phyloP scores from a whole-genome alignment of 2,329 filamentous ascomycete species.

The Hymenoscyphus infarciens region DNA sequence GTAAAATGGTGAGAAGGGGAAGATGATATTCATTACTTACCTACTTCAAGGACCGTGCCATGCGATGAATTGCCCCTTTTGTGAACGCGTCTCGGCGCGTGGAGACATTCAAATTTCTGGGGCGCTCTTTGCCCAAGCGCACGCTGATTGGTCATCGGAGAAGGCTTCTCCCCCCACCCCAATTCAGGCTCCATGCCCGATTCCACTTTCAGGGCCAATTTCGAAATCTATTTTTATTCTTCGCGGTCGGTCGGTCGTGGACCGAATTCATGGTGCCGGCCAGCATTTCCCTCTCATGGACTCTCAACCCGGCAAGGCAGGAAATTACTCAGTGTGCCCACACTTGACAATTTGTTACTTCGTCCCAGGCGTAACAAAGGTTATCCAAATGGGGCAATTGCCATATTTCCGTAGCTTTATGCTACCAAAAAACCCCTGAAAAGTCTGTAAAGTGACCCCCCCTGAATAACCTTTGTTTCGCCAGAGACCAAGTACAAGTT shows the following conservation, averaged over 20 bases:
- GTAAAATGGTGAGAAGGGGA: background rate
- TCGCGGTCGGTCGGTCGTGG: background rate
- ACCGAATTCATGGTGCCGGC: background rate
- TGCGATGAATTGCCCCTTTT: background rate
- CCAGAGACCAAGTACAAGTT: too few species aligned
- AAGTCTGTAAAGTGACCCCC: too few species aligned
- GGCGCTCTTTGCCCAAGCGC: background rate
- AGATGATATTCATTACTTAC: background rate
- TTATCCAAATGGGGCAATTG: too few species aligned
- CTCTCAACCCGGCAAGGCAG: background rate
- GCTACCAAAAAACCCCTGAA: too few species aligned
- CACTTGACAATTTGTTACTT: background rate
- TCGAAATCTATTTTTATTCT: constrained; percentile 1
- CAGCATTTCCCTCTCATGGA: background rate
- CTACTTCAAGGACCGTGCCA: too few species aligned
- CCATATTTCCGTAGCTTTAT: too few species aligned
- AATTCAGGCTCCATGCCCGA: background rate
- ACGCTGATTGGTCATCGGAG: background rate
- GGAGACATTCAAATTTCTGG: background rate
- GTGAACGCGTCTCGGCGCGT: constrained; percentile 2
- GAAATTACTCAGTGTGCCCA: background rate
- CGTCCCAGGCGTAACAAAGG: too few species aligned
- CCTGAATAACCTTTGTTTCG: too few species aligned
- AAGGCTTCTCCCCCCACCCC: background rate
- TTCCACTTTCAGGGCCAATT: background rate